Evolutionary conservation across 352 stramenopile species (phyloP), one percentile per base, ranked within the genome.

Genomic region (Phytophthora palmivora): DNA sequence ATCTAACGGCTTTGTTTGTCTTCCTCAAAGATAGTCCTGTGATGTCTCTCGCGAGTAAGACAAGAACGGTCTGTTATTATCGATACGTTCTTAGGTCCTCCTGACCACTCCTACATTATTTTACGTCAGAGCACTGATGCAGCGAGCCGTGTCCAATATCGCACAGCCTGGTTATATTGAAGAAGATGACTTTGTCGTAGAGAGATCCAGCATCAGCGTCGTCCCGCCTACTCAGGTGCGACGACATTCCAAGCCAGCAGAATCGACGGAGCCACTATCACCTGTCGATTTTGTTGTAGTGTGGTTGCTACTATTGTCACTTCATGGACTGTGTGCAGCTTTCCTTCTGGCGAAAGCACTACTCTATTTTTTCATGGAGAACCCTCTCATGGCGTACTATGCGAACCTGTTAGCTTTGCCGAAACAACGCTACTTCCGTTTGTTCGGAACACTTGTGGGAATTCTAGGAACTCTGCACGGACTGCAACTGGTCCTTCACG

Each of bases 321-420:
- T 63, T 9, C 65, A 70, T 43, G 65, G 53, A 2, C 11, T 69
- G 8, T 74, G 58, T n/a, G 54, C 48, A 3, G 10, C 18, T 11
- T 77, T 63, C 14, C 38, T 77, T 14, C 18, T 73, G 2, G 58
- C 58, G 0, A 58, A 55, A 33, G 36, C 49, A 10, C 15, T 63
- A 3, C 44, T 81, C 14, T 72, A 84, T 38, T 72, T 60, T 42
- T 74, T 74, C 48, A 60, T 84, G 45, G 64, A 76, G 32, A 58
- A 71, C 4, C 74, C 69, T 7, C 70, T 71, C 41, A 77, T 87
- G 69, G 60, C 53, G 22, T 87, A 83, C 63, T 84, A 84, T 54
- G 41, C 67, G 1, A 54, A 74, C n/a, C 34, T 87, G n/a, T 52
- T 82, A 6, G 54, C 60, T 0, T 42, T 76, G 12, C 58, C 46